A percentile compares a stretch with the other conserved stretches of the same genome.
phyloP scores from a whole-genome alignment of 2,329 filamentous ascomycete genomes.

The Aureobasidium leucospermi region DNA sequence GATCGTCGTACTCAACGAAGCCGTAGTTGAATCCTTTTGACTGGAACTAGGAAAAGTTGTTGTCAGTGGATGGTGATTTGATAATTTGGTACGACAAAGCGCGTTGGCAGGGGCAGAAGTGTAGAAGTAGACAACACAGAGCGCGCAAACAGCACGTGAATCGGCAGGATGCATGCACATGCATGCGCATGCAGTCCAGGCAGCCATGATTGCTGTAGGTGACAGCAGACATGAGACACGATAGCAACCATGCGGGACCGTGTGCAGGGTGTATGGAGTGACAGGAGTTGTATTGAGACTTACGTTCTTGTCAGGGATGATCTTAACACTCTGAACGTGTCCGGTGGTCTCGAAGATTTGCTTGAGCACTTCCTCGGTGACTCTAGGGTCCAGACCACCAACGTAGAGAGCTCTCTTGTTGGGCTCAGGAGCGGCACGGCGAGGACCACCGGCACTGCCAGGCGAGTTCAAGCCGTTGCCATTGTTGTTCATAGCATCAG shows the following conservation, averaged over 20 bases:
- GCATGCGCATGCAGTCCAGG: conserved; percentile 11
- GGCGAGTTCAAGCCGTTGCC: conserved; percentile 73
- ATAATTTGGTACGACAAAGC: neutral
- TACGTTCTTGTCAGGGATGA: conserved; percentile 99
- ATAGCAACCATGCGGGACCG: neutral
- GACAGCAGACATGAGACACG: conserved; percentile 15
- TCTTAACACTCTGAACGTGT: conserved; percentile 97
- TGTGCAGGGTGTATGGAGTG: conserved; percentile 11
- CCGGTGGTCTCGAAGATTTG: conserved; percentile 99
- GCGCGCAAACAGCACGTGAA: conserved; percentile 12
- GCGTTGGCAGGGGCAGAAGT: neutral
- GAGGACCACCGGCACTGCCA: conserved; percentile 70
- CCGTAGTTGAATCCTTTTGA: conserved; percentile 98
- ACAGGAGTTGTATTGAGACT: conserved; percentile 36
- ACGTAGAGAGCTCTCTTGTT: conserved; percentile 98
- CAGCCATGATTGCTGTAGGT: conserved; percentile 5
- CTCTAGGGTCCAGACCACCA: conserved; percentile 85
- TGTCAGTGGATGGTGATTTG: neutral
- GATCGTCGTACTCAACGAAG: conserved; percentile 98
- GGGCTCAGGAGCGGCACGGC: conserved; percentile 89
- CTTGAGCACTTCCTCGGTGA: conserved; percentile 91
- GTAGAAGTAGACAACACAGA: neutral
- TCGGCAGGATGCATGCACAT: conserved; percentile 9
- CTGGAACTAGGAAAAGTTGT: conserved; percentile 42
- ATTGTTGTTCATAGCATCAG: conserved; percentile 66